Conservation (phyloP, 2,329 filamentous ascomycete species). For the Stagonosporopsis chrysanthemi region DNA sequence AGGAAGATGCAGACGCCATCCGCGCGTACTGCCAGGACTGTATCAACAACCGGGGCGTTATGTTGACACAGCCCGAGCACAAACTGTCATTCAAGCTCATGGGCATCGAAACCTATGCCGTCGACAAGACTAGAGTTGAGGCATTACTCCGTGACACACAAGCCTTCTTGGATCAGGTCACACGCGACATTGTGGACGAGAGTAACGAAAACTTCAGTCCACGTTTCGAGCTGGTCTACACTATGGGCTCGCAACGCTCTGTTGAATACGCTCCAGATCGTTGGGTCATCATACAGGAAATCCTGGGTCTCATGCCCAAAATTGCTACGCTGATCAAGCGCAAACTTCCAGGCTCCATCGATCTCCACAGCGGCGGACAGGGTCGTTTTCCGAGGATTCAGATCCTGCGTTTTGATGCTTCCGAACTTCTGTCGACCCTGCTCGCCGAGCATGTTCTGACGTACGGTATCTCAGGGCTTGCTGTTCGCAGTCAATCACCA, state of each 20-base stretch:
- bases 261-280: slow-evolving; percentile 63
- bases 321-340: slow-evolving; percentile 39
- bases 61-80: slow-evolving; percentile 70
- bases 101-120: slow-evolving; percentile 57
- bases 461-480: no score
- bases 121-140: slow-evolving; percentile 32
- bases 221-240: slow-evolving; percentile 70
- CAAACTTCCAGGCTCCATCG: slow-evolving; percentile 53
- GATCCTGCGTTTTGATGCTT: slow-evolving; percentile 56
- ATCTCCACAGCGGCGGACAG: slow-evolving; percentile 46
- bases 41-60: slow-evolving; percentile 58
- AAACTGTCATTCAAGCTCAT: slow-evolving; percentile 70
- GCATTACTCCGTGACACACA: slow-evolving; percentile 52
- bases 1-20: slow-evolving; percentile 48
- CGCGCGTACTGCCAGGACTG: slow-evolving; percentile 55
- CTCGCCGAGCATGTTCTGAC: no score
- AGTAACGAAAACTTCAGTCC: slow-evolving; percentile 69
- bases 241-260: slow-evolving; percentile 61
- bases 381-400: slow-evolving; percentile 59
- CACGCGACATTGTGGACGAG: slow-evolving; percentile 69
- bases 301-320: slow-evolving; percentile 56
- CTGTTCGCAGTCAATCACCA: no score
- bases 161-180: slow-evolving; percentile 53
- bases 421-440: slow-evolving; percentile 12
- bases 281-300: slow-evolving; percentile 63